A percentile compares a stretch with the other conserved stretches of the same genome.
Evolutionary conservation across 1,139 yeast species (phyloP).

Genomic region (Hyphopichia buzzinii): DNA sequence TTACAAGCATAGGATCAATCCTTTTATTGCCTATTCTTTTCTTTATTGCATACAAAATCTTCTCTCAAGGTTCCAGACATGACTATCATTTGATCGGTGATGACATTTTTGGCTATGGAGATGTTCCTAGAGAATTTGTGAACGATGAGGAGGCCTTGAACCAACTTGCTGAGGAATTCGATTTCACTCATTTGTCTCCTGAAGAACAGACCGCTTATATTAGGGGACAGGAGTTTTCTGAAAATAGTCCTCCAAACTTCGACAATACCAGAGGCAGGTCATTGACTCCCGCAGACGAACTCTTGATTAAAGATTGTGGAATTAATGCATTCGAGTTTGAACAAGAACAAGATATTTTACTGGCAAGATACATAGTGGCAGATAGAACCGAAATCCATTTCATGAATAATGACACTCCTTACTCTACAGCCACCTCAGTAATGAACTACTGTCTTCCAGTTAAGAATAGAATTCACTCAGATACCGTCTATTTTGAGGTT

Average conservation of each 20-base stretch:
- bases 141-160: slow-evolving; percentile 42
- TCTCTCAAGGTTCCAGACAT: slow-evolving; percentile 10
- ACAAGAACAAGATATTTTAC: slow-evolving; percentile 28
- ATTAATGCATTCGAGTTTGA: slow-evolving; percentile 43
- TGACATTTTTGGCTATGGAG: slow-evolving; percentile 16
- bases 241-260: slow-evolving; percentile 31
- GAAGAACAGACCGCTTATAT: slow-evolving; percentile 42
- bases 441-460: slow-evolving; percentile 66
- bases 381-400: slow-evolving; percentile 65
- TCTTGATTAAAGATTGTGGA: slow-evolving; percentile 38
- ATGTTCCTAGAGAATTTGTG: slow-evolving; percentile 38
- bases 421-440: slow-evolving; percentile 45
- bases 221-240: slow-evolving; percentile 35
- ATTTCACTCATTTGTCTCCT: slow-evolving; percentile 38
- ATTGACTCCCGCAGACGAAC: slow-evolving; percentile 29
- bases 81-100: slow-evolving; percentile 19
- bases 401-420: slow-evolving; percentile 40
- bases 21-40: slow-evolving; percentile 13
- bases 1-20: slow-evolving; percentile 13
- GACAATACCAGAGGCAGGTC: slow-evolving; percentile 34
- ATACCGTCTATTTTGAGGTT: slow-evolving; percentile 68
- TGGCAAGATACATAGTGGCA: slow-evolving; percentile 47
- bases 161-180: slow-evolving; percentile 37
- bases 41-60: slow-evolving; percentile 13
- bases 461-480: slow-evolving; percentile 51